These are phyloP conservation scores for Aspergillus caelatus DNA, from an alignment of 2,329 filamentous ascomycete species.

Conservation along the genomic window DNA sequence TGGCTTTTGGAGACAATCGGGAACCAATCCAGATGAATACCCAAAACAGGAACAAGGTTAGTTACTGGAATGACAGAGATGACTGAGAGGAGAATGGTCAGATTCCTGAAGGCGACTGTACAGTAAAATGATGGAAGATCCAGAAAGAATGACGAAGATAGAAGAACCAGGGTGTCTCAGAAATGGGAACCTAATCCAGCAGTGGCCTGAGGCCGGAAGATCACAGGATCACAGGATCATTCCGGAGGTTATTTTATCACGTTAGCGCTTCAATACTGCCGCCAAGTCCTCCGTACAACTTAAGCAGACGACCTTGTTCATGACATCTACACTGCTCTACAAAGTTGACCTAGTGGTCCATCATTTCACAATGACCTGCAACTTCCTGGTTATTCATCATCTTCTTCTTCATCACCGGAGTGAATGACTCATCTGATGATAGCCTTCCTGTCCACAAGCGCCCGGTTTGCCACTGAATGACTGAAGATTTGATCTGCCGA, in stretches of 20 bases:
- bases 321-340: neutral
- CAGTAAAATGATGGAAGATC: neutral
- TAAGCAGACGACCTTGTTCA: neutral
- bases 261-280: slow-evolving; percentile 17
- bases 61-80: neutral
- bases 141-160: neutral
- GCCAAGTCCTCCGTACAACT: no score
- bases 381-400: neutral
- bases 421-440: slow-evolving; percentile 6
- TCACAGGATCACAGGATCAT: neutral
- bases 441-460: neutral
- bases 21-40: slow-evolving; percentile 4
- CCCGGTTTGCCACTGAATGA: slow-evolving; percentile 6
- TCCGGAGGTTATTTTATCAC: slow-evolving; percentile 11
- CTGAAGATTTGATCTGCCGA: slow-evolving; percentile 3
- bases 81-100: neutral
- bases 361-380: neutral
- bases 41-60: neutral
- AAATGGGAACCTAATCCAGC: neutral
- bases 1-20: slow-evolving; percentile 8
- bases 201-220: slow-evolving; percentile 14
- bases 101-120: neutral
- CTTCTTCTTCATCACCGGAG: neutral
- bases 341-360: neutral
- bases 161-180: no score